A percentile compares a stretch with the other conserved stretches of the same genome.
phyloP scores from a whole-genome alignment of 2,329 filamentous ascomycete species.

The Ophiostoma sp. region DNA sequence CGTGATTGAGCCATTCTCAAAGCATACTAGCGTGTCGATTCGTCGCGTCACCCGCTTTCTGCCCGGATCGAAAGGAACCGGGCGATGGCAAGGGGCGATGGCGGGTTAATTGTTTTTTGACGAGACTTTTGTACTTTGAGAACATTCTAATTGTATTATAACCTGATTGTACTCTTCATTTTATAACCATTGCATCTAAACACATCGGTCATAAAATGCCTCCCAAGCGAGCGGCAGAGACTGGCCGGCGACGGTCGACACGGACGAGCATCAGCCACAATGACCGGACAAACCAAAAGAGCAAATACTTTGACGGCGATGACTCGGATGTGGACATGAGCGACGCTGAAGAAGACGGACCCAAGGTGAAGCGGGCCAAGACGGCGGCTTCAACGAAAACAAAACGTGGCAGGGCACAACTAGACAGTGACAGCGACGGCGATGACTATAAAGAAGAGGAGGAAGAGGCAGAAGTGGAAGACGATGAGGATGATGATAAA shows the following conservation, averaged over 20 bases:
- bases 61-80: neutral
- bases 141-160: neutral
- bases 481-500: constrained; percentile 26
- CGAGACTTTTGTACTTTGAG: neutral
- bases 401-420: neutral
- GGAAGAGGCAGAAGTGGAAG: constrained; percentile 27
- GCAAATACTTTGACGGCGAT: constrained; percentile 47
- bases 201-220: neutral
- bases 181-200: neutral
- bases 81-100: neutral
- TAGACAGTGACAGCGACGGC: constrained; percentile 28
- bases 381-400: neutral
- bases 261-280: constrained; percentile 39
- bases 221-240: neutral
- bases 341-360: neutral
- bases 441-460: constrained; percentile 29
- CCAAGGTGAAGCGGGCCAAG: constrained; percentile 26
- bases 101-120: neutral
- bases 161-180: neutral
- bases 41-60: constrained; percentile 16
- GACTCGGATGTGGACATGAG: constrained; percentile 29
- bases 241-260: constrained; percentile 43
- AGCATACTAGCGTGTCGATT: constrained; percentile 17
- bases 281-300: constrained; percentile 37
- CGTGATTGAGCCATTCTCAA: neutral